Evolutionary conservation across 148 eudicot species (phyloP).

Genomic region (Rhododendron williamsianum): DNA sequence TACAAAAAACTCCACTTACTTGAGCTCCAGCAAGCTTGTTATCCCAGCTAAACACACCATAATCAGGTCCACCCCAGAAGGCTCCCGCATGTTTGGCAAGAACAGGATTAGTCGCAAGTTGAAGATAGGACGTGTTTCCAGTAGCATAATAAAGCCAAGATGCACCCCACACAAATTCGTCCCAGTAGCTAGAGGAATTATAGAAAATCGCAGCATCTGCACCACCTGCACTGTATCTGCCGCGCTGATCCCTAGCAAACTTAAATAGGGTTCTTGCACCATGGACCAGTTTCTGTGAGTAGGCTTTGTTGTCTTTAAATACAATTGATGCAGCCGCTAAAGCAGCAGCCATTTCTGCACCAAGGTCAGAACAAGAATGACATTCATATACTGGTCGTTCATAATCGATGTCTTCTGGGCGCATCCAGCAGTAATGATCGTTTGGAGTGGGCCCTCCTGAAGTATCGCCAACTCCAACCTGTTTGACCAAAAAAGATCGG

Average conservation of each 20-base stretch:
- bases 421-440: conserved; percentile 91
- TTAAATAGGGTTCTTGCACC: conserved; percentile 70
- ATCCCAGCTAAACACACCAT: conserved; percentile 91
- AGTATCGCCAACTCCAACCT: conserved; percentile 83
- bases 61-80: conserved; percentile 74
- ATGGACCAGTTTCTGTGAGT: conserved; percentile 82
- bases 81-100: conserved; percentile 90
- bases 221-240: conserved; percentile 59
- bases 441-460: conserved; percentile 63
- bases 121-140: conserved; percentile 70
- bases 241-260: conserved; percentile 67
- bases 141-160: conserved; percentile 92
- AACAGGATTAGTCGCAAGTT: conserved; percentile 55
- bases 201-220: conserved; percentile 63
- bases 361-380: conserved; percentile 70
- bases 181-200: conserved; percentile 81
- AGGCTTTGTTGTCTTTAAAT: conserved; percentile 80
- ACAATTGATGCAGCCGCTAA: conserved; percentile 89
- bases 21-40: conserved; percentile 91
- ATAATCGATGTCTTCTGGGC: conserved; percentile 89
- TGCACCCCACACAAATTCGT: conserved; percentile 82
- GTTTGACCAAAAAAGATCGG: conserved; percentile 11
- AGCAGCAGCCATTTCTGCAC: conserved; percentile 90
- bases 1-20: conserved; percentile 41
- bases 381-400: conserved; percentile 54